Base-by-base conservation (phyloP, 2,329 filamentous ascomycete species). In the Colletotrichum theobromicola region DNA sequence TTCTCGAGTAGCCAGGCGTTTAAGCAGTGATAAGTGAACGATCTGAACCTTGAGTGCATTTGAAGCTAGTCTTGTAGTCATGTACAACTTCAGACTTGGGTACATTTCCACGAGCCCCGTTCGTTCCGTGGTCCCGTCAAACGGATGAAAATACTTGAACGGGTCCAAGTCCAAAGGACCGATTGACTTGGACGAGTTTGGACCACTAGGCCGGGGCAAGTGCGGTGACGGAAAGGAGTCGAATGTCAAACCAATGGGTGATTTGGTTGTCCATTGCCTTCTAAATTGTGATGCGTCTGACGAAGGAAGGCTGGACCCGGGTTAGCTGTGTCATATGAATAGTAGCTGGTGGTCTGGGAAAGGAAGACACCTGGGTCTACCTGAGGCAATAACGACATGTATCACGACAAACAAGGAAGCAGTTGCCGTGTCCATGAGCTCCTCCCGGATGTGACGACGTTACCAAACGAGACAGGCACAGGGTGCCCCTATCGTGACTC, bases 41-140 rank as follows among this genome's bases (percentile, higher is more conserved):
- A 2, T 50, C n/a, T 50, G 0, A 1, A 3, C 1, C 0, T 21
- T 0, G 10, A 21, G n/a, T 50, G 0, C n/a, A 0, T 13, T 50
- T 4, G 1, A n/a, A 50, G 2, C 42, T 13, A 10, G 42, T 21
- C n/a, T 13, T 50, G n/a, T 50, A n/a, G 3, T 21, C 42, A 50
- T 50, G 42, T 50, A 4, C 10, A 50, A 50, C 42, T 50, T 7
- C 42, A 50, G 5, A 42, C 18, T 50, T n/a, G n/a, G 42, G n/a
- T 50, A 50, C 42, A 50, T 50, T 7, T 50, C 24, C 5, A 1
- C 42, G 42, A 50, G 6, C 42, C 42, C 42, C 42, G 42, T 50
- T 50, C 12, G 42, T 50, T 50, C 42, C 42, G 42, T 21, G 42
- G 13, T 50, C 42, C 42, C 4, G 42, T 50, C 4, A 4, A 21